phyloP scores from a whole-genome alignment of 2,329 filamentous ascomycete genomes.

The Beauveria asiatica region DNA sequence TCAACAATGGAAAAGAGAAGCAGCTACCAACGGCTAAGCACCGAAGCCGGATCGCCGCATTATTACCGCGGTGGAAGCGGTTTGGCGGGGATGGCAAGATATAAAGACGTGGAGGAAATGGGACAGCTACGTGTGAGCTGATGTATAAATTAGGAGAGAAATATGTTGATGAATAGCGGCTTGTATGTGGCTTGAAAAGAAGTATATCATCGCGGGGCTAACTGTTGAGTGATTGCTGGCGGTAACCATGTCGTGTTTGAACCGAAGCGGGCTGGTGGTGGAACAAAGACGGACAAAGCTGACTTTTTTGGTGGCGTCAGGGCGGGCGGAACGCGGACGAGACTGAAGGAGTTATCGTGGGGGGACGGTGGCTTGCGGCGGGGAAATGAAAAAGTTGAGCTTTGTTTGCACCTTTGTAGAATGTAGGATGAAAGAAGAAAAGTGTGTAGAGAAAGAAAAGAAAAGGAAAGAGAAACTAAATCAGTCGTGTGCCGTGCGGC shows the following conservation, averaged over 20 bases:
- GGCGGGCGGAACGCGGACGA: background rate
- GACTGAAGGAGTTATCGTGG: background rate
- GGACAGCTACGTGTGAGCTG: background rate
- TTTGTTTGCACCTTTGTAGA: background rate
- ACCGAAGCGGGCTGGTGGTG: background rate
- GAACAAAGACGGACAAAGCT: background rate
- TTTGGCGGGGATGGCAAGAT: background rate
- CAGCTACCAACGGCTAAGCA: background rate
- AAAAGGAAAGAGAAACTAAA: background rate
- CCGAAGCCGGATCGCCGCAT: background rate
- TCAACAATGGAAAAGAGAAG: background rate
- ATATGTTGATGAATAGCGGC: background rate
- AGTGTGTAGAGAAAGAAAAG: background rate
- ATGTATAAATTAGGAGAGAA: background rate
- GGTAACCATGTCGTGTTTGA: background rate
- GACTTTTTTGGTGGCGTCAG: background rate
- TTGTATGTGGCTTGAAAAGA: background rate
- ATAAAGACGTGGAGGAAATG: background rate
- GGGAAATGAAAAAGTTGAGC: background rate
- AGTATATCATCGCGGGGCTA: background rate
- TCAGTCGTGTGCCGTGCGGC: background rate
- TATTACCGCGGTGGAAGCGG: background rate
- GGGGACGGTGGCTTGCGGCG: background rate
- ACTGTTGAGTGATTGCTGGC: too few species aligned
- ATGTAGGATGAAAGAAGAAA: background rate